Base-by-base conservation (phyloP, 306 rosid species). In the Rubus idaeus region DNA sequence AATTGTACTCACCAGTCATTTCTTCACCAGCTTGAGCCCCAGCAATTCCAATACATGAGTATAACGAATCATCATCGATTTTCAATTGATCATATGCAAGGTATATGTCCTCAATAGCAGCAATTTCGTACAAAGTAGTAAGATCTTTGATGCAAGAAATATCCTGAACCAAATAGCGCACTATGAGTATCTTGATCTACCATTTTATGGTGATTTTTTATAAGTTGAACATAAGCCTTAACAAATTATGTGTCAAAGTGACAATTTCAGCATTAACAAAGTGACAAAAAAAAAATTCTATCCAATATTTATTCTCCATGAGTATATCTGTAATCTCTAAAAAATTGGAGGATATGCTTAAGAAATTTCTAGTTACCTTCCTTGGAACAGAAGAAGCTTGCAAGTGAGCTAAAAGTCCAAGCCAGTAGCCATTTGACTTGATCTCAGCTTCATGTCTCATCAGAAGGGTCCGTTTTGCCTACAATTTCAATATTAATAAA, bases 381-480 rank as follows among this genome's bases (percentile, higher is more conserved):
- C 96, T 88, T 79, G 97, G 97, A 82, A 90, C 98, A 78, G 92
- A 92, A 88, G 96, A 83, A 60, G 98, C 93, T 85, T 95, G 97
- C 62, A 95, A 87, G 83, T 95, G 98, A 77, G 97, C 97, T 79
- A 95, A 84, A 79, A 95, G 84, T 79, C 97, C 98, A 83, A 95
- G 90, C 98, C 97, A 92, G 81, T 92, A 92, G 42, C 92, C 97
- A 88, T 95, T 95, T 69, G 97, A 95, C 86, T 92, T 95, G 13
- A 95, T 88, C 89, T 95, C 97, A 77, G 98, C 98, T 85, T 95
- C 98, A 79, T 95, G 96, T 73, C 98, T 90, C 97, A 94, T 94
- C 73, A 95, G 88, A 83, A 95, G 93, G 65, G 97, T 95, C 69
- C 97, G 89, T 74, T 80, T 95, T 66, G 98, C 98, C 98, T 95